phyloP scores from a whole-genome alignment of 2,329 filamentous ascomycete species.

The Myriosclerotinia duriaeana region DNA sequence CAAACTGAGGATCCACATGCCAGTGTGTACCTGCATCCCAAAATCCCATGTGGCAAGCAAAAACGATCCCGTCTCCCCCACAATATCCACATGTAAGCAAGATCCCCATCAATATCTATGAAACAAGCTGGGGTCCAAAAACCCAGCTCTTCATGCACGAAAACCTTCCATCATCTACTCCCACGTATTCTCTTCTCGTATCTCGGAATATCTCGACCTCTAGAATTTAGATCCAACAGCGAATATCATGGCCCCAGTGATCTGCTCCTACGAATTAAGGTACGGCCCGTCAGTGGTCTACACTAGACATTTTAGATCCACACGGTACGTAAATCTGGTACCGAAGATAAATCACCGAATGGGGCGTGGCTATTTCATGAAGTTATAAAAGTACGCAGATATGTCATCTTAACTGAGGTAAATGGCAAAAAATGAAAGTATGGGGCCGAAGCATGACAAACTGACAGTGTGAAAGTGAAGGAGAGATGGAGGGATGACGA shows the following conservation, averaged over 20 bases:
- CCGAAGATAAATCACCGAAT: neutral
- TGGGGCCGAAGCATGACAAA: neutral
- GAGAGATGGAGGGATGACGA: neutral
- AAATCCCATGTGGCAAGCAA: too few relatives aligned
- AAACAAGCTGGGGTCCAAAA: neutral
- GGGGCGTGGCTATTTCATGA: neutral
- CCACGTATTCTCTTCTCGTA: too few relatives aligned
- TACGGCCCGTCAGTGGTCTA: neutral
- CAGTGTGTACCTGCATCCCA: neutral
- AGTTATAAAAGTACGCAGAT: neutral
- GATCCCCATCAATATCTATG: neutral
- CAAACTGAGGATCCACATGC: too few relatives aligned
- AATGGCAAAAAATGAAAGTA: neutral
- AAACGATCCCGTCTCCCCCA: too few relatives aligned
- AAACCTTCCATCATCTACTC: neutral
- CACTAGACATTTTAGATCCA: too few relatives aligned
- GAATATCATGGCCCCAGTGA: too few relatives aligned
- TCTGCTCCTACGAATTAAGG: neutral
- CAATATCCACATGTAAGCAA: too few relatives aligned
- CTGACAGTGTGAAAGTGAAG: neutral
- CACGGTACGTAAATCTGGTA: neutral
- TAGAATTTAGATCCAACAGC: too few relatives aligned
- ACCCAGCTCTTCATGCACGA: too few relatives aligned
- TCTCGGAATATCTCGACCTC: too few relatives aligned
- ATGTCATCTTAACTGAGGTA: too few relatives aligned